phyloP scores from a whole-genome alignment of 345 rosid species.

The Euphorbia pulcherrima region DNA sequence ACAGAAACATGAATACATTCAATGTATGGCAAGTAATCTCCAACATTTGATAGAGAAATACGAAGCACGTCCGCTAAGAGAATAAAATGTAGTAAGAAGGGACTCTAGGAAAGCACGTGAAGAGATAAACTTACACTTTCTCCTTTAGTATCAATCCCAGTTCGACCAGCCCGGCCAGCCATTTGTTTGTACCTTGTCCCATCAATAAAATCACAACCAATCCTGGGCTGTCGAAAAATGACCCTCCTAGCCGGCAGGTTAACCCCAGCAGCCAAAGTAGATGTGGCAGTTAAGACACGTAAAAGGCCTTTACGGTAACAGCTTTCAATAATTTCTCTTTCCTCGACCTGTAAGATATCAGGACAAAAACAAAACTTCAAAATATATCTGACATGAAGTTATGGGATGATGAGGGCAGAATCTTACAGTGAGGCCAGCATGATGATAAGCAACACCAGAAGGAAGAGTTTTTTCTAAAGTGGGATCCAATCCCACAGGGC shows the following conservation, averaged over 20 bases:
- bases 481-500: slow-evolving; percentile 91
- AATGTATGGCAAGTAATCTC: neutral
- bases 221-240: slow-evolving; percentile 92
- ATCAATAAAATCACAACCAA: slow-evolving; percentile 94
- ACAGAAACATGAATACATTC: neutral
- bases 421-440: slow-evolving; percentile 96
- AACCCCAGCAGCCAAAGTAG: slow-evolving; percentile 98
- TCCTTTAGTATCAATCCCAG: slow-evolving; percentile 96
- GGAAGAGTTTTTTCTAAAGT: slow-evolving; percentile 85
- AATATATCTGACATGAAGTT: neutral
- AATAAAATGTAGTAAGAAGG: slow-evolving; percentile 5
- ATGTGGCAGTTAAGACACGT: slow-evolving; percentile 90
- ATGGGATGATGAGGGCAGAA: slow-evolving; percentile 24
- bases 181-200: slow-evolving; percentile 97
- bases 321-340: slow-evolving; percentile 89
- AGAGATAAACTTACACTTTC: slow-evolving; percentile 72
- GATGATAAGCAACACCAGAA: slow-evolving; percentile 96
- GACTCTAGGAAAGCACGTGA: neutral
- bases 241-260: slow-evolving; percentile 98
- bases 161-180: slow-evolving; percentile 99
- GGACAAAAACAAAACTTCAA: slow-evolving; percentile 7
- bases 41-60: neutral
- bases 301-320: slow-evolving; percentile 90
- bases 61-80: neutral
- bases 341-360: slow-evolving; percentile 66